Conservation (phyloP, 1,284 basidiomycete genomes). For the Irpex lacteus region DNA sequence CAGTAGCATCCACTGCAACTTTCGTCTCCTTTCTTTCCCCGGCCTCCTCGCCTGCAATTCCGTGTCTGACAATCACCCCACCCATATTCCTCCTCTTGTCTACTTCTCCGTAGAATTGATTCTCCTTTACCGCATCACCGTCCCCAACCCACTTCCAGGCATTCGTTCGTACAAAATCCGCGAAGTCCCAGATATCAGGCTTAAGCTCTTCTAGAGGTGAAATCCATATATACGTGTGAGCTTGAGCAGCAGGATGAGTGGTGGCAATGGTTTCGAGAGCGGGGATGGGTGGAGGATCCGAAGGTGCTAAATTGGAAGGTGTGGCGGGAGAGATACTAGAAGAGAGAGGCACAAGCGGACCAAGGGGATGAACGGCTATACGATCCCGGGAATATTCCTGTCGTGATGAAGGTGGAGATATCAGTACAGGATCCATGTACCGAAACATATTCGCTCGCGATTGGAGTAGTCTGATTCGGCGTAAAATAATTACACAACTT, state of each 20-base stretch:
- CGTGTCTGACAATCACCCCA: slow-evolving; percentile 23
- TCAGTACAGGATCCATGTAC: not conserved
- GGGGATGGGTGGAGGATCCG: slow-evolving; percentile 40
- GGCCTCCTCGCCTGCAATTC: slow-evolving; percentile 12
- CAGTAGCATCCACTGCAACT: slow-evolving; percentile 6
- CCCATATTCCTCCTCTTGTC: slow-evolving; percentile 34
- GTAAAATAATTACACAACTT: slow-evolving; percentile 28
- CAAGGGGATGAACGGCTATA: slow-evolving; percentile 56
- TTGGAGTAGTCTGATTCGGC: not conserved
- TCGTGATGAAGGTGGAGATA: not conserved
- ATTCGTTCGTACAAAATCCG: slow-evolving; percentile 65
- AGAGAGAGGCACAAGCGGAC: slow-evolving; percentile 34
- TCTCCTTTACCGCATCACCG: slow-evolving; percentile 23
- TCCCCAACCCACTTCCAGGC: slow-evolving; percentile 71
- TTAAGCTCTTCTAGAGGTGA: slow-evolving; percentile 43
- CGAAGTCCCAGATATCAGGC: slow-evolving; percentile 72
- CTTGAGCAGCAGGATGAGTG: slow-evolving; percentile 34
- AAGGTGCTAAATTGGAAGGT: slow-evolving; percentile 34
- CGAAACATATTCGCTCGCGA: no score
- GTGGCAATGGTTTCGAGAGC: slow-evolving; percentile 28
- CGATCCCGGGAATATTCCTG: slow-evolving; percentile 70
- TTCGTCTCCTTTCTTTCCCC: slow-evolving; percentile 1
- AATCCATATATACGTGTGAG: slow-evolving; percentile 75
- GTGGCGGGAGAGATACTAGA: slow-evolving; percentile 19
- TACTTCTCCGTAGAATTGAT: slow-evolving; percentile 45